Evolutionary conservation across 805 yeast genomes (phyloP).

Genomic region (Saturnispora sanitii): DNA sequence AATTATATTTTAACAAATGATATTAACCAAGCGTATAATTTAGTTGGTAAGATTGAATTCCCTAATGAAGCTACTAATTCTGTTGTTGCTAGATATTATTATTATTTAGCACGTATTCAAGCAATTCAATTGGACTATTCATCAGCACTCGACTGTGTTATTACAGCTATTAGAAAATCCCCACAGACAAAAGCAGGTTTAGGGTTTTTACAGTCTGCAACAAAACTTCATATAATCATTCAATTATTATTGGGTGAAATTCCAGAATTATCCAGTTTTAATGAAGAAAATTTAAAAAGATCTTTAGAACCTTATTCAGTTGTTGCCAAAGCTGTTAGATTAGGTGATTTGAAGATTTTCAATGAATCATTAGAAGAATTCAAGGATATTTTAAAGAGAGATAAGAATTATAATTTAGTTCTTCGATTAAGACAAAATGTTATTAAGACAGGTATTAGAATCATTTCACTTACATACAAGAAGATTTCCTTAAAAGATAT

Average conservation of each 20-base stretch:
- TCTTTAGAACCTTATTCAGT: constrained; percentile 74
- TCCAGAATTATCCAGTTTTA: constrained; percentile 79
- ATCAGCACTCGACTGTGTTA: constrained; percentile 78
- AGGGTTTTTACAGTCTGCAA: constrained; percentile 85
- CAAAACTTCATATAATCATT: constrained; percentile 78
- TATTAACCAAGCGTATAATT: constrained; percentile 76
- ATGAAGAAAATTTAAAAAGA: constrained; percentile 47
- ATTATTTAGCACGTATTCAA: constrained; percentile 80
- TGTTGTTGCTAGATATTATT: constrained; percentile 83
- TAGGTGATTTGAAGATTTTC: constrained; percentile 81
- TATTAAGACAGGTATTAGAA: constrained; percentile 93
- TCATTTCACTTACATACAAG: constrained; percentile 83
- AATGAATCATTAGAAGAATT: constrained; percentile 58
- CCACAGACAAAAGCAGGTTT: constrained; percentile 80
- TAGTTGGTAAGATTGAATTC: constrained; percentile 81
- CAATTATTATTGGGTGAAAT: constrained; percentile 95
- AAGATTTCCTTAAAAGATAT: constrained; percentile 87
- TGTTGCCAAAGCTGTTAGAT: constrained; percentile 82
- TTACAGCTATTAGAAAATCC: constrained; percentile 92
- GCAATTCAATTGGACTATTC: constrained; percentile 91
- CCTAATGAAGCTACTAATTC: constrained; percentile 75
- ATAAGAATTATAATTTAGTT: constrained; percentile 76
- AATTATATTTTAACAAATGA: constrained; percentile 71
- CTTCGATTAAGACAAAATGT: constrained; percentile 91
- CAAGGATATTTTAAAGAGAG: constrained; percentile 53